phyloP scores from a whole-genome alignment of 768 basidiomycete genomes.

The Xerocomellus chrysenteron region DNA sequence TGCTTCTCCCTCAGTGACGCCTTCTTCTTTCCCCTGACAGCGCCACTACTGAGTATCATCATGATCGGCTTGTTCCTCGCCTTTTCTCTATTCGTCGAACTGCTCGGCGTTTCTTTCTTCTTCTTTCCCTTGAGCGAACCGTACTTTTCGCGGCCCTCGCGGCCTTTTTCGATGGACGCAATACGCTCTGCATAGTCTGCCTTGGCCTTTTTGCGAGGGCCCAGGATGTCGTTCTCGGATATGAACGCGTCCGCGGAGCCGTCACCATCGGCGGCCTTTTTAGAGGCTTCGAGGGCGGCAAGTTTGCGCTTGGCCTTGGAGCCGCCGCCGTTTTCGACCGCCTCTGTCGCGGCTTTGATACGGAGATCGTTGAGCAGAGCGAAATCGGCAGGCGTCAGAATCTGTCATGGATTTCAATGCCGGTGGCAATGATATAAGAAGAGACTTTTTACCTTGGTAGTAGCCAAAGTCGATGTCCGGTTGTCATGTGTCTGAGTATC shows the following conservation, averaged over 20 bases:
- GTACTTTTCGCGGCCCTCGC: conserved; percentile 94
- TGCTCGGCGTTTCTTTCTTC: conserved; percentile 77
- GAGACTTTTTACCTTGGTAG: conserved; percentile 61
- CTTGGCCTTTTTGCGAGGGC: conserved; percentile 91
- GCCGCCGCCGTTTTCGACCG: conserved; percentile 68
- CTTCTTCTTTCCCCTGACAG: conserved; percentile 82
- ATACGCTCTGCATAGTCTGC: conserved; percentile 92
- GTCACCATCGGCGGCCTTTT: conserved; percentile 50
- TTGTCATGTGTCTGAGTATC: conserved; percentile 31
- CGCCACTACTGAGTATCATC: conserved; percentile 82
- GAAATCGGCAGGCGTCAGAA: conserved; percentile 97
- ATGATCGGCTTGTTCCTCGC: conserved; percentile 92
- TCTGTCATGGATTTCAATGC: conserved; percentile 45
- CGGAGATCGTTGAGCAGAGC: conserved; percentile 86
- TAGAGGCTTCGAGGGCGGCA: conserved; percentile 70
- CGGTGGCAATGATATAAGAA: background rate
- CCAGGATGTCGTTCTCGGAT: conserved; percentile 89
- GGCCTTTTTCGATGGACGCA: conserved; percentile 86
- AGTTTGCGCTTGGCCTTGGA: conserved; percentile 87
- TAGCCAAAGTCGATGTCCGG: conserved; percentile 67
- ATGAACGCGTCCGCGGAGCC: conserved; percentile 57
- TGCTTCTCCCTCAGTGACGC: conserved; percentile 81
- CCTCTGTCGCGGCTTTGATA: conserved; percentile 70
- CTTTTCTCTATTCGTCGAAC: conserved; percentile 91
- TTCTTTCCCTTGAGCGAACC: conserved; percentile 91